Conservation (phyloP, 2,329 filamentous ascomycete genomes). For the Colletotrichum lupini region DNA sequence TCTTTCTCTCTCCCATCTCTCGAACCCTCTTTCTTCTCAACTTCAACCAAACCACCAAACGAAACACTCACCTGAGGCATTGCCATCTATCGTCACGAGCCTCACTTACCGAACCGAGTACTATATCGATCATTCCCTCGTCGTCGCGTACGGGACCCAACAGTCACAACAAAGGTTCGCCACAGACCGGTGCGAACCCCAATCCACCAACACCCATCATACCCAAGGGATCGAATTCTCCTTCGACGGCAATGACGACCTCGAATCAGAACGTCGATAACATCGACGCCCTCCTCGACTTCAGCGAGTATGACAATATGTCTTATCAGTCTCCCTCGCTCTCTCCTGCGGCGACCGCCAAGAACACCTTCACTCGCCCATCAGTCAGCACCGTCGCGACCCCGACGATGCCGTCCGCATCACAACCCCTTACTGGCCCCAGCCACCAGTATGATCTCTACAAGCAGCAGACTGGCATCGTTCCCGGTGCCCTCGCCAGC, state of each 20-base stretch:
- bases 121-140: neutral
- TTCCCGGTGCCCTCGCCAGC: constrained; percentile 83
- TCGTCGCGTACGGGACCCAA: neutral
- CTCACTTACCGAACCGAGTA: constrained; percentile 8
- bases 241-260: constrained; percentile 48
- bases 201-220: neutral
- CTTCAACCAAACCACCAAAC: constrained; percentile 18
- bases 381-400: constrained; percentile 64
- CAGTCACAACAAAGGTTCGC: neutral
- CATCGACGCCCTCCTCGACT: constrained; percentile 69
- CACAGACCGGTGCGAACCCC: constrained; percentile 6
- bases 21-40: constrained; percentile 33
- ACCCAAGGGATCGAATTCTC: constrained; percentile 25
- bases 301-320: constrained; percentile 71
- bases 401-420: constrained; percentile 62
- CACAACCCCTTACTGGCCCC: constrained; percentile 77
- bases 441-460: constrained; percentile 97
- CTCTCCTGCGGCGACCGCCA: constrained; percentile 65
- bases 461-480: constrained; percentile 94
- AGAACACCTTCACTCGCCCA: constrained; percentile 63
- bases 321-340: constrained; percentile 71
- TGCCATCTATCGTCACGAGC: constrained; percentile 18
- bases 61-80: constrained; percentile 18
- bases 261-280: constrained; percentile 59
- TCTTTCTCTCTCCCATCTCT: constrained; percentile 1